phyloP scores from a whole-genome alignment of 2,329 filamentous ascomycete species.

The Chrysosporium keratinophilum region DNA sequence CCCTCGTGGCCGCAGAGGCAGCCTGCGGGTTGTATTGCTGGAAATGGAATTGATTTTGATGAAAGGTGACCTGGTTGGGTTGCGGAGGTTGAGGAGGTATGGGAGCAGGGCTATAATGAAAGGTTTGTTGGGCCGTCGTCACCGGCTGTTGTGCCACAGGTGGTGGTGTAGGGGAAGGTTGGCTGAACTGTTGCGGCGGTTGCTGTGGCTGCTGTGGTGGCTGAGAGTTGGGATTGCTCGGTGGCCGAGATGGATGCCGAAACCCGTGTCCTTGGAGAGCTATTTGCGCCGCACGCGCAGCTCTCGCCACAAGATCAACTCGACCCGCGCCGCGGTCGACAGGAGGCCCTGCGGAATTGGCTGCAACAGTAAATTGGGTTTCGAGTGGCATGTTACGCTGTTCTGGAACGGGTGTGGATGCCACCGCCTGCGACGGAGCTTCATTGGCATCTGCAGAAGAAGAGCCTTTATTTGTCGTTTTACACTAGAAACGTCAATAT shows the following conservation, averaged over 20 bases:
- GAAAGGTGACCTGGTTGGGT: slow-evolving; percentile 42
- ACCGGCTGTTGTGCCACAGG: slow-evolving; percentile 12
- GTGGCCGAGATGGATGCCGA: slow-evolving; percentile 27
- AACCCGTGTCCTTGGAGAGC: slow-evolving; percentile 37
- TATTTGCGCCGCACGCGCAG: slow-evolving; percentile 40
- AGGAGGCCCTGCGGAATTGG: slow-evolving; percentile 31
- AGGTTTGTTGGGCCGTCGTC: slow-evolving; percentile 10
- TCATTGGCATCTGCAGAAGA: slow-evolving; percentile 27
- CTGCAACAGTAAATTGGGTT: slow-evolving; percentile 33
- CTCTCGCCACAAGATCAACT: slow-evolving; percentile 39
- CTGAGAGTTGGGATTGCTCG: slow-evolving; percentile 24
- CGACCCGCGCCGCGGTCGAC: slow-evolving; percentile 31
- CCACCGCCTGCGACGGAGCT: not conserved
- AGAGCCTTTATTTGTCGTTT: slow-evolving; percentile 32
- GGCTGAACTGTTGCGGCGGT: slow-evolving; percentile 21
- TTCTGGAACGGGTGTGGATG: slow-evolving; percentile 21
- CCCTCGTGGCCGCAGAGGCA: slow-evolving; percentile 22
- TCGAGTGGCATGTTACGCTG: slow-evolving; percentile 31
- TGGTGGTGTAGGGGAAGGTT: slow-evolving; percentile 6
- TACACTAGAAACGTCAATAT: slow-evolving; percentile 23
- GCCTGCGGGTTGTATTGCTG: slow-evolving; percentile 34
- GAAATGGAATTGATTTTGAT: slow-evolving; percentile 35
- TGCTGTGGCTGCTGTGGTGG: slow-evolving; percentile 26
- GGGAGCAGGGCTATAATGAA: slow-evolving; percentile 42
- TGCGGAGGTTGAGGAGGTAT: slow-evolving; percentile 70